Evolutionary conservation across 2,329 filamentous ascomycete species (phyloP), one percentile per base, ranked within the genome.

Genomic region (Xylariaceae sp.): DNA sequence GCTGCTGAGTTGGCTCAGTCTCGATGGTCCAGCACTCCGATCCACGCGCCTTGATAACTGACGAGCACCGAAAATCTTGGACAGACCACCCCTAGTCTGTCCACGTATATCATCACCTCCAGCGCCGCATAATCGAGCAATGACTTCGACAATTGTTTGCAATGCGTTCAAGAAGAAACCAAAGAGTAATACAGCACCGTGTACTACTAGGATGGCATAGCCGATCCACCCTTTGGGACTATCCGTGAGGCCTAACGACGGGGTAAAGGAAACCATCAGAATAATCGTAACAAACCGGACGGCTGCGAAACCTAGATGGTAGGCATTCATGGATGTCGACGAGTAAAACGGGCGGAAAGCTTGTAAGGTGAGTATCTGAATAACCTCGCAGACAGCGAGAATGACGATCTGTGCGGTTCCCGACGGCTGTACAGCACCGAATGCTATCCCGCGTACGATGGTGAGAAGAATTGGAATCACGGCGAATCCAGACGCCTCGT

Each of bases 301-400:
- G 1, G 82, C 77, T 0, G 92, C 85, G 73, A 97, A 96, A 63
- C 92, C 85, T 1, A 88, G 90, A 68, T 97, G 92, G 66, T 97
- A 97, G 8, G 90, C 85, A 71, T 97, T 97, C 94, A 99, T 99
- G 34, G 93, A 97, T 0, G 94, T 97, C 18, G 92, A 86, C 1
- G 87, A 86, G 61, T 93, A 88, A 69, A 95, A 99, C 0, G 94
- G 94, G 13, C 89, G 86, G 77, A 97, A 96, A 6, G 91, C 90
- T 67, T 94, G 87, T 3, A 97, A 77, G 0, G 92, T 93, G 50
- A 97, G 79, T 41, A 97, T 86, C 60, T 92, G 85, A 39, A 97
- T 88, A 63, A 97, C 89, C 76, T 99, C 94, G 73, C 92, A 97
- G 57, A 97, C 93, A 30, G 92, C 92, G 45, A 99, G 82, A 49